Evolutionary conservation across 805 yeast genomes (phyloP).

Genomic region (Candida tammaniensis): DNA sequence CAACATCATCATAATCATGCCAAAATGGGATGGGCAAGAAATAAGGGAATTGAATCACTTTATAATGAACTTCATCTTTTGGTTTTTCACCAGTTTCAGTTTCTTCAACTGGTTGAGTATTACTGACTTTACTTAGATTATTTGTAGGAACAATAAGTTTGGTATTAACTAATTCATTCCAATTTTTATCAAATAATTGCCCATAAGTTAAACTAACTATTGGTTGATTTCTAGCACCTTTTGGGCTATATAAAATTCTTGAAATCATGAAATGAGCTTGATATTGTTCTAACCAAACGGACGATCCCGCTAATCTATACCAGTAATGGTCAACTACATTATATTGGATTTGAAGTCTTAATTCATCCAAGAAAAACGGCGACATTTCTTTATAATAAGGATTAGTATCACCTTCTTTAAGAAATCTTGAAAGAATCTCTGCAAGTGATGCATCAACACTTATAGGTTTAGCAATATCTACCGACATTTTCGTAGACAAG

Average conservation of each 20-base stretch:
- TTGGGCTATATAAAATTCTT: conserved; percentile 38
- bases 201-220: conserved; percentile 40
- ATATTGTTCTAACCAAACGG: conserved; percentile 51
- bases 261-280: conserved; percentile 50
- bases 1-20: conserved; percentile 23
- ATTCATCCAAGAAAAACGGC: conserved; percentile 24
- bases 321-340: conserved; percentile 32
- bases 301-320: conserved; percentile 49
- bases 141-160: conserved; percentile 21
- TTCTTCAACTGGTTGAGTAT: not conserved
- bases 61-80: conserved; percentile 6
- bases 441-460: conserved; percentile 14
- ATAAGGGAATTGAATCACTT: conserved; percentile 21
- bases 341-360: conserved; percentile 19
- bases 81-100: not conserved
- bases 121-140: not conserved
- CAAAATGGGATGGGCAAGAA: conserved; percentile 32
- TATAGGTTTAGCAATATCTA: conserved; percentile 14
- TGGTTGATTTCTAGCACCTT: conserved; percentile 32
- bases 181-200: conserved; percentile 44
- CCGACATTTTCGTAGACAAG: not conserved
- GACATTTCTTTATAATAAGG: conserved; percentile 25
- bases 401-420: conserved; percentile 13
- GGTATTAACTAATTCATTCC: conserved; percentile 41
- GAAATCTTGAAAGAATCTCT: conserved; percentile 13